Evolutionary conservation across 75 land plant species (phyloP).

Genomic region (Sequoiadendron giganteum): DNA sequence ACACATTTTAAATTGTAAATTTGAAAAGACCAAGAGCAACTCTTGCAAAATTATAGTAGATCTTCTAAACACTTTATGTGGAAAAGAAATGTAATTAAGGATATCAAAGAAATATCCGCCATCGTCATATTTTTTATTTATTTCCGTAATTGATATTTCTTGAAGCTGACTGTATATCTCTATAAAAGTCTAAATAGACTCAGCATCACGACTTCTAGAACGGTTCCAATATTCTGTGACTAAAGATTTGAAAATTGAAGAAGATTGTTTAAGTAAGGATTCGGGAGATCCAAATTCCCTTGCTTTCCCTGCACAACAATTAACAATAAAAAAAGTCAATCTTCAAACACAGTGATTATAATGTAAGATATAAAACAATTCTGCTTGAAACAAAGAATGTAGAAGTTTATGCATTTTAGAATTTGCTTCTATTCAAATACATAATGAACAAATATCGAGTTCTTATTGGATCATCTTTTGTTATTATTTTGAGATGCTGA

Average conservation of each 20-base stretch:
- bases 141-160: not conserved
- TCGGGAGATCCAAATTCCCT: conserved; percentile 20
- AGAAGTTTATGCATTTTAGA: not conserved
- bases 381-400: not conserved
- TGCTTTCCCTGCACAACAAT: conserved; percentile 17
- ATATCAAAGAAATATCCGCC: not conserved
- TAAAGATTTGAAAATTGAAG: conserved; percentile 18
- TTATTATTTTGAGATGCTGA: not conserved
- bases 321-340: not conserved
- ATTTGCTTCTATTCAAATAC: not conserved
- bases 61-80: no score
- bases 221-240: conserved; percentile 24
- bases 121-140: not conserved
- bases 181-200: not conserved
- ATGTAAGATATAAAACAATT: not conserved
- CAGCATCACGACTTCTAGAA: conserved; percentile 1
- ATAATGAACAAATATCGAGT: not conserved
- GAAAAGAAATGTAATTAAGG: not conserved
- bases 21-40: not conserved
- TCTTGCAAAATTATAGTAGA: not conserved
- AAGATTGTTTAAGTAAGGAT: conserved; percentile 14
- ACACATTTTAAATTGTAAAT: no score
- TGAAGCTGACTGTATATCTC: not conserved
- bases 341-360: not conserved
- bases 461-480: not conserved